Conservation (phyloP, 1,284 basidiomycete species). For the Termitomyces sp. region DNA sequence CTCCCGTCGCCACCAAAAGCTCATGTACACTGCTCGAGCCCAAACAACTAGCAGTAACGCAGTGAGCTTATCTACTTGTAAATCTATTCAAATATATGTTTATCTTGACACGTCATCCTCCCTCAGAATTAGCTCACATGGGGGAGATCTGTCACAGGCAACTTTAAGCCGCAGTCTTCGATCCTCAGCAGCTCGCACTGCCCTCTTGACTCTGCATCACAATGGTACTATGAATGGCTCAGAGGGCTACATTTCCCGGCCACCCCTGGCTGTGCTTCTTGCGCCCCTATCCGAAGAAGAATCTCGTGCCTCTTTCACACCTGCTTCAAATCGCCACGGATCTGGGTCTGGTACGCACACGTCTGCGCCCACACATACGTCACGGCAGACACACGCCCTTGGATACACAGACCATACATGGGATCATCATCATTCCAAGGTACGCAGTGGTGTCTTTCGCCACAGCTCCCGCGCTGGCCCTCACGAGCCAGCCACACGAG, state of each 20-base stretch:
- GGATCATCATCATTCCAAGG: background rate
- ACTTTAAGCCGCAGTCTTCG: slow-evolving; percentile 17
- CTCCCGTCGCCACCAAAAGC: slow-evolving; percentile 2
- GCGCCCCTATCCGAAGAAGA: slow-evolving; percentile 22
- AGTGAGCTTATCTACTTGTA: slow-evolving; percentile 9
- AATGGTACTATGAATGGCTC: background rate
- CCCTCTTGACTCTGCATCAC: slow-evolving; percentile 10
- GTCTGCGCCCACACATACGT: background rate
- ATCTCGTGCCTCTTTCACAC: background rate
- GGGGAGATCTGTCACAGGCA: slow-evolving; percentile 13
- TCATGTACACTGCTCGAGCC: background rate
- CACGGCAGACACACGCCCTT: background rate
- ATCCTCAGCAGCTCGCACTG: slow-evolving; percentile 20
- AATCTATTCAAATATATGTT: slow-evolving; percentile 1
- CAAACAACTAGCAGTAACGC: slow-evolving; percentile 5
- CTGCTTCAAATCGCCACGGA: slow-evolving; percentile 9
- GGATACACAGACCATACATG: slow-evolving; percentile 4
- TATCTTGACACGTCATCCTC: slow-evolving; percentile 14
- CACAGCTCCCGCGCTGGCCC: background rate
- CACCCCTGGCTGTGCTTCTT: slow-evolving; percentile 8
- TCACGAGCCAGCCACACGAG: slow-evolving; percentile 5
- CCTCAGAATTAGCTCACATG: slow-evolving; percentile 15
- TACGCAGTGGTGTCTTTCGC: background rate
- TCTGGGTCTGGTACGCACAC: slow-evolving; percentile 9
- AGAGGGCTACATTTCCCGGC: slow-evolving; percentile 5